Conservation (phyloP, 2,329 filamentous ascomycete genomes). For the Aspergillus luchuensis region DNA sequence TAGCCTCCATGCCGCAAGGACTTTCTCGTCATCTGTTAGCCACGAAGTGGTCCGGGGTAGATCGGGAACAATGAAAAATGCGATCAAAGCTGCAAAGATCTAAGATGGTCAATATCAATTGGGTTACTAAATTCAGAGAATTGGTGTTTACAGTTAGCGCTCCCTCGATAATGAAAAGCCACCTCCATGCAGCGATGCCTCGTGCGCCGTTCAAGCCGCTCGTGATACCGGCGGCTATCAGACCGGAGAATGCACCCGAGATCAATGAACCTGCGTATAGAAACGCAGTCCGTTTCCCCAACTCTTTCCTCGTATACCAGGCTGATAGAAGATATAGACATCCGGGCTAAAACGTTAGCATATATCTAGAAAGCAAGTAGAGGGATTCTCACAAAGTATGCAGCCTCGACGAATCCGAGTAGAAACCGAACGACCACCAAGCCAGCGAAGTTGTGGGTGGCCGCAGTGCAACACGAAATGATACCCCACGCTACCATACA, state of each 20-base stretch:
- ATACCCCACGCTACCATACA: constrained; percentile 61
- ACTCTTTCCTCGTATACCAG: constrained; percentile 52
- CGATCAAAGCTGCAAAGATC: constrained; percentile 37
- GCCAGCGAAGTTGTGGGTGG: constrained; percentile 37
- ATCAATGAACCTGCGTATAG: constrained; percentile 52
- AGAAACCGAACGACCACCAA: constrained; percentile 44
- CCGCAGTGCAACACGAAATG: constrained; percentile 60
- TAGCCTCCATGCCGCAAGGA: constrained; percentile 57
- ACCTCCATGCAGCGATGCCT: constrained; percentile 47
- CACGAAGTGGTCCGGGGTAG: constrained; percentile 57
- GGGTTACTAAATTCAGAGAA: constrained; percentile 25
- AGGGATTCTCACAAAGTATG: constrained; percentile 28
- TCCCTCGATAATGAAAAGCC: constrained; percentile 46
- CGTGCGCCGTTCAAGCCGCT: constrained; percentile 46
- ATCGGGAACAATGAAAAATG: constrained; percentile 50
- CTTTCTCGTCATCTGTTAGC: constrained; percentile 48
- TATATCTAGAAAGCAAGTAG: no score
- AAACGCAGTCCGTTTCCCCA: constrained; percentile 48
- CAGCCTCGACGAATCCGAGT: constrained; percentile 43
- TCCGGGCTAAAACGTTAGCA: constrained; percentile 26
- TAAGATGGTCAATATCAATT: background rate
- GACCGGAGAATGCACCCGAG: constrained; percentile 49
- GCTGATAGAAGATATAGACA: constrained; percentile 47
- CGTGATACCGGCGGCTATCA: constrained; percentile 50
- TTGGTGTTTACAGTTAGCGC: constrained; percentile 59